These are phyloP conservation scores for Emydomyces testavorans DNA, from an alignment of 2,329 filamentous ascomycete genomes.

Conservation along the genomic window DNA sequence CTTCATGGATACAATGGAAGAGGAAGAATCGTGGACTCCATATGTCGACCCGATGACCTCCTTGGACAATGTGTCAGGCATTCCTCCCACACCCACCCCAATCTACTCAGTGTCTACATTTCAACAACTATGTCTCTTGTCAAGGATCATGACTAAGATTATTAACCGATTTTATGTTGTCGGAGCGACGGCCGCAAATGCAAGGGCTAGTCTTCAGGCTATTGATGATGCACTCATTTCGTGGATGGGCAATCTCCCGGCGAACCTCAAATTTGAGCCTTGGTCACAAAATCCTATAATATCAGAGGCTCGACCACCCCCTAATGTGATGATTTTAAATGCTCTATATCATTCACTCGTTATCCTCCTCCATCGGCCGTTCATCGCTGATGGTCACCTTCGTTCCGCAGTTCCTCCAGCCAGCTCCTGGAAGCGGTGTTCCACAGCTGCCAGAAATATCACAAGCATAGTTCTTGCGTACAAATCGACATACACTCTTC, in stretches of 20 bases:
- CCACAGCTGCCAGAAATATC: constrained; percentile 28
- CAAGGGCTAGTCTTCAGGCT: constrained; percentile 20
- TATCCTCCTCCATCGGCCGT: constrained; percentile 38
- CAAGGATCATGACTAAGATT: constrained; percentile 30
- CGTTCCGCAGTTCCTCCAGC: constrained; percentile 19
- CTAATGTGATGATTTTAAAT: constrained; percentile 27
- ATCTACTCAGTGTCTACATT: constrained; percentile 30
- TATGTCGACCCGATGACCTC: constrained; percentile 17
- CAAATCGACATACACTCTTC: constrained; percentile 31
- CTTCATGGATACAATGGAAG: constrained; percentile 25
- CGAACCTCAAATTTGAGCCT: constrained; percentile 21
- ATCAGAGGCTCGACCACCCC: constrained; percentile 15
- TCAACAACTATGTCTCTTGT: constrained; percentile 27
- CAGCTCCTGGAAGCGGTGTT: constrained; percentile 26
- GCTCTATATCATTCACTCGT: constrained; percentile 34
- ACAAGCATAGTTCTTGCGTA: constrained; percentile 30
- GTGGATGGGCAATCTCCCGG: constrained; percentile 24
- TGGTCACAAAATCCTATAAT: constrained; percentile 18
- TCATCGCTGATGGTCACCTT: constrained; percentile 28
- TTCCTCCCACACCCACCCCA: constrained; percentile 13
- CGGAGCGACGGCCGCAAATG: constrained; percentile 21
- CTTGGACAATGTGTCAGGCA: constrained; percentile 5
- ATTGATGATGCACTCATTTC: constrained; percentile 21
- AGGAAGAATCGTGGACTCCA: constrained; percentile 22
- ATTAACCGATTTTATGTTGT: constrained; percentile 29